Percentiles rank a stretch among this genome's conserved stretches.
These are phyloP conservation scores for Kandelia obovata DNA, from an alignment of 345 rosid species.

Conservation along the genomic window DNA sequence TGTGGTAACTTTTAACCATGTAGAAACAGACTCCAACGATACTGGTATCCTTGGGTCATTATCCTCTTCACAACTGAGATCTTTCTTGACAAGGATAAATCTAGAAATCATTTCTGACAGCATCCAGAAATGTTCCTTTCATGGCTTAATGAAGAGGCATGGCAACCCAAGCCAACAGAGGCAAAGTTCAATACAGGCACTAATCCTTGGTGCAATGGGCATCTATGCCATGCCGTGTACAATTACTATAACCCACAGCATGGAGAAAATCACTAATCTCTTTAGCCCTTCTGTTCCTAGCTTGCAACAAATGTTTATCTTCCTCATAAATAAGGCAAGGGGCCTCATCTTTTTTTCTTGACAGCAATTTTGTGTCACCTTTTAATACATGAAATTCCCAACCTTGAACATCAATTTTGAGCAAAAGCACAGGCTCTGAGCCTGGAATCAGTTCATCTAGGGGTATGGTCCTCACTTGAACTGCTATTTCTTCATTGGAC, in stretches of 20 bases:
- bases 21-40: background rate
- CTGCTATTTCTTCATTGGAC: slow-evolving; percentile 84
- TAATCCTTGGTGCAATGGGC: slow-evolving; percentile 54
- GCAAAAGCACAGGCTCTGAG: slow-evolving; percentile 53
- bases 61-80: background rate
- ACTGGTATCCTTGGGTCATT: background rate
- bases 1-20: background rate
- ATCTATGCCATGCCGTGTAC: slow-evolving; percentile 78
- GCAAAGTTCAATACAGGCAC: background rate
- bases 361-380: slow-evolving; percentile 73
- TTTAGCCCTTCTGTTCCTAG: slow-evolving; percentile 82
- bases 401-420: slow-evolving; percentile 94
- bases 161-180: background rate
- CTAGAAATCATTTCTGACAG: background rate
- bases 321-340: slow-evolving; percentile 89
- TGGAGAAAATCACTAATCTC: slow-evolving; percentile 67
- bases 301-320: slow-evolving; percentile 76
- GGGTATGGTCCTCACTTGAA: slow-evolving; percentile 81
- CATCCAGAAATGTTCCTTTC: background rate
- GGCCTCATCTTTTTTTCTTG: slow-evolving; percentile 64
- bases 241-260: slow-evolving; percentile 60
- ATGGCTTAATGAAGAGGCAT: background rate
- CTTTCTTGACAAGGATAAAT: background rate
- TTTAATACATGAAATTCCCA: slow-evolving; percentile 92
- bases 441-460: slow-evolving; percentile 69